phyloP scores from a whole-genome alignment of 108 stramenopile genomes.

The Stephanodiscus minutulus region DNA sequence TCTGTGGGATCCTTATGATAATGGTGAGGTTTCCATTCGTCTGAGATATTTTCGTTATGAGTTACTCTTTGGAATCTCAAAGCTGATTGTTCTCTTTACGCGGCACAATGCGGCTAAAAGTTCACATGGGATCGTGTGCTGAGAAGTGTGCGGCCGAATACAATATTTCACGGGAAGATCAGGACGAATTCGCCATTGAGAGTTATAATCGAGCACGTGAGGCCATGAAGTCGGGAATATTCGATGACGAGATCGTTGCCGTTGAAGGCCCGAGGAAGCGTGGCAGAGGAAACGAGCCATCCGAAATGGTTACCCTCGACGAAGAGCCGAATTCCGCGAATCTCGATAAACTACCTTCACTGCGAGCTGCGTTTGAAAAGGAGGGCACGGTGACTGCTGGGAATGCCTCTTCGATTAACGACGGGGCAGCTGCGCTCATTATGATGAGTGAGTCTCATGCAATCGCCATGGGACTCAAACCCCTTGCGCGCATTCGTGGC shows the following conservation, averaged over 20 bases:
- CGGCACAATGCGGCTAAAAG: background rate
- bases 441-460: slow-evolving; percentile 84
- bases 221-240: slow-evolving; percentile 72
- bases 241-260: slow-evolving; percentile 76
- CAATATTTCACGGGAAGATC: slow-evolving; percentile 86
- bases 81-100: too few species aligned
- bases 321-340: slow-evolving; percentile 86
- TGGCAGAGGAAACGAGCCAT: slow-evolving; percentile 41
- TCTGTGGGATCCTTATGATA: slow-evolving; percentile 94
- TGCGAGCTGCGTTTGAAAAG: slow-evolving; percentile 89
- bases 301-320: slow-evolving; percentile 67
- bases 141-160: slow-evolving; percentile 89
- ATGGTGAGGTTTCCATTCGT: slow-evolving; percentile 49
- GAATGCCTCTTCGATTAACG: slow-evolving; percentile 95
- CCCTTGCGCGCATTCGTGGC: slow-evolving; percentile 84
- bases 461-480: slow-evolving; percentile 60
- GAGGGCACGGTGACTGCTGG: slow-evolving; percentile 97
- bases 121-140: slow-evolving; percentile 96
- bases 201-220: slow-evolving; percentile 81
- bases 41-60: too few species aligned
- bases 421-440: slow-evolving; percentile 94
- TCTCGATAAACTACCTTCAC: slow-evolving; percentile 66
- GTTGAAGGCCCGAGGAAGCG: slow-evolving; percentile 72
- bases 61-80: too few species aligned
- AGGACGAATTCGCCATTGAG: slow-evolving; percentile 89